Conservation (phyloP, 1,139 yeast genomes). For the Pichia sp. region DNA sequence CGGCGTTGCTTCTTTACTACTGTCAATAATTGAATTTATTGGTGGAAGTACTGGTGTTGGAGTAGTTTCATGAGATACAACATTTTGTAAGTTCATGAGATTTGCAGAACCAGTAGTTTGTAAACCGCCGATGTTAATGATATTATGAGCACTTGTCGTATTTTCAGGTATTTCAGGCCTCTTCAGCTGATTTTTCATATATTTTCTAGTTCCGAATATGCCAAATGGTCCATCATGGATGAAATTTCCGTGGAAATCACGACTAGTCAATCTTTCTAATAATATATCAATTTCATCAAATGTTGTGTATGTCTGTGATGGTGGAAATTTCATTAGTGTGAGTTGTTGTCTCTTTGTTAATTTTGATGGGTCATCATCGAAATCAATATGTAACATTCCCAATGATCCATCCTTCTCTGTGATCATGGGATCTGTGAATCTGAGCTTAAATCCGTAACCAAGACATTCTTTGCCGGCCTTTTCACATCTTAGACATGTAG, state of each 20-base stretch:
- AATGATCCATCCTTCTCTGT: constrained; percentile 22
- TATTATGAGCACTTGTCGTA: no score
- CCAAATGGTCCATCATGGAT: constrained; percentile 68
- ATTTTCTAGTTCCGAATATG: constrained; percentile 34
- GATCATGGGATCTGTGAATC: constrained; percentile 59
- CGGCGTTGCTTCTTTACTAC: neutral
- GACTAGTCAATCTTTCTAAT: constrained; percentile 46
- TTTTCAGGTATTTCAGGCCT: no score
- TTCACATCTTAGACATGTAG: constrained; percentile 29
- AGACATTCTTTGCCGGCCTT: constrained; percentile 58
- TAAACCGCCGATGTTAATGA: no score
- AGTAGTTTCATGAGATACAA: no score
- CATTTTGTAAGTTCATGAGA: no score
- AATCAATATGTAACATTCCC: constrained; percentile 7
- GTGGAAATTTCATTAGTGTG: constrained; percentile 66
- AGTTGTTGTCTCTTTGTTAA: constrained; percentile 54
- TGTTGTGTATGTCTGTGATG: constrained; percentile 52
- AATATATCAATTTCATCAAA: constrained; percentile 81
- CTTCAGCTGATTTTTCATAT: no score
- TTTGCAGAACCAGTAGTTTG: no score
- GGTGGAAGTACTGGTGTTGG: no score
- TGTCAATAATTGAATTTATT: constrained; percentile 1
- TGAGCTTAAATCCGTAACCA: constrained; percentile 77
- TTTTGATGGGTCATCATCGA: constrained; percentile 19
- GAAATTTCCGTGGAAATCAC: constrained; percentile 19